Conservation (phyloP, 345 rosid species). For the Boechera retrofracta region DNA sequence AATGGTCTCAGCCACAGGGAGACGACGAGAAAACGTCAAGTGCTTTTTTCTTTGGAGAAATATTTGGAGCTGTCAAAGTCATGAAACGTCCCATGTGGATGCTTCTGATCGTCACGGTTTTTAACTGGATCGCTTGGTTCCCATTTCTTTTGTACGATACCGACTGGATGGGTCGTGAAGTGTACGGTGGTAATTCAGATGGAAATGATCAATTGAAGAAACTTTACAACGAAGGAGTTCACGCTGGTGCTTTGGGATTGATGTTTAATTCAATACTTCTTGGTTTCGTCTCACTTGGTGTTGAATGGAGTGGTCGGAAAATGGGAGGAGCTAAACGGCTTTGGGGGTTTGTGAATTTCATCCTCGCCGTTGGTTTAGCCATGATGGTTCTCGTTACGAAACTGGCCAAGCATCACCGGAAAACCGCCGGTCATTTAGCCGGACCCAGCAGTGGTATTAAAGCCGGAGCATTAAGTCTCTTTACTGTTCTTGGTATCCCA, state of each 20-base stretch:
- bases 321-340: slow-evolving; percentile 60
- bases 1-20: slow-evolving; percentile 32
- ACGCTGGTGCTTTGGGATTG: slow-evolving; percentile 74
- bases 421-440: slow-evolving; percentile 12
- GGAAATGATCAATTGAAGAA: slow-evolving; percentile 34
- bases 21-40: not conserved
- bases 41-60: slow-evolving; percentile 47
- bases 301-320: slow-evolving; percentile 52
- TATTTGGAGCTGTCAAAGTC: slow-evolving; percentile 52
- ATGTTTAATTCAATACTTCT: slow-evolving; percentile 72
- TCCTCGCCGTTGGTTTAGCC: slow-evolving; percentile 57
- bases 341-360: slow-evolving; percentile 72
- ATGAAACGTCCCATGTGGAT: slow-evolving; percentile 73
- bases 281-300: slow-evolving; percentile 58
- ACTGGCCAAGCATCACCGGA: slow-evolving; percentile 54
- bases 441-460: slow-evolving; percentile 50
- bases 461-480: slow-evolving; percentile 58
- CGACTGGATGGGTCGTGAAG: slow-evolving; percentile 93
- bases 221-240: slow-evolving; percentile 64
- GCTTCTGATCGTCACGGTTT: slow-evolving; percentile 62
- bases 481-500: slow-evolving; percentile 76
- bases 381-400: slow-evolving; percentile 59
- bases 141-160: slow-evolving; percentile 81
- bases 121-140: slow-evolving; percentile 92
- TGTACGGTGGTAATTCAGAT: slow-evolving; percentile 67